A percentile compares a stretch with the other conserved stretches of the same genome.
phyloP scores from a whole-genome alignment of 345 rosid genomes.

The Kandelia obovata region DNA sequence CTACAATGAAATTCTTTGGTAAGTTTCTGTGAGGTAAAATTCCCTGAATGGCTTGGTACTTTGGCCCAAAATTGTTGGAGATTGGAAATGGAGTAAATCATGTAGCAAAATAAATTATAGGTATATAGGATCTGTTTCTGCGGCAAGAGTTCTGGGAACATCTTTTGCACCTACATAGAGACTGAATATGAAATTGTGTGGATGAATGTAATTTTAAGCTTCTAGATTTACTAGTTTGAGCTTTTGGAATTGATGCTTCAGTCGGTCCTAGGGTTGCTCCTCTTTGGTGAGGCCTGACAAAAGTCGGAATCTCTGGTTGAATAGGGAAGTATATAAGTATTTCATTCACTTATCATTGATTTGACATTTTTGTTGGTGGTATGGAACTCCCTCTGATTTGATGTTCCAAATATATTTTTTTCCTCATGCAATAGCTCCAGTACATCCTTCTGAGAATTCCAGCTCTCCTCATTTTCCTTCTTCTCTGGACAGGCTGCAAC shows the following conservation, averaged over 20 bases:
- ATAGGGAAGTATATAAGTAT: background rate
- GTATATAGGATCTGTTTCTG: background rate
- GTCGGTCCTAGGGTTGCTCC: background rate
- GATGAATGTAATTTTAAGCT: conserved; percentile 2
- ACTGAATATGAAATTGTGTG: conserved; percentile 1
- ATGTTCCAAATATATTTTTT: background rate
- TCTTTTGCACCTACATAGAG: conserved; percentile 10
- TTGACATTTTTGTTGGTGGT: background rate
- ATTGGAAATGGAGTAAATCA: no score
- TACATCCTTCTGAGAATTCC: background rate
- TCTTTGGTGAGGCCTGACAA: background rate
- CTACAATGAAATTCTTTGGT: no score
- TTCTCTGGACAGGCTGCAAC: conserved; percentile 40
- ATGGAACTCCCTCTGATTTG: background rate
- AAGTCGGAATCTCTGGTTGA: background rate
- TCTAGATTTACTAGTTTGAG: background rate
- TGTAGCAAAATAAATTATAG: no score
- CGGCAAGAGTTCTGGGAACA: background rate
- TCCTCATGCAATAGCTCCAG: background rate
- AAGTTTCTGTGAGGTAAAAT: no score
- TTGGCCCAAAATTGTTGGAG: no score
- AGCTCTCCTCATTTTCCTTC: conserved; percentile 6
- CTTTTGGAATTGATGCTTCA: background rate
- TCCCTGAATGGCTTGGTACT: no score
- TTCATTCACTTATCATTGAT: no score